phyloP scores from a whole-genome alignment of 2,329 filamentous ascomycete genomes.

The Alternaria tenuissima region DNA sequence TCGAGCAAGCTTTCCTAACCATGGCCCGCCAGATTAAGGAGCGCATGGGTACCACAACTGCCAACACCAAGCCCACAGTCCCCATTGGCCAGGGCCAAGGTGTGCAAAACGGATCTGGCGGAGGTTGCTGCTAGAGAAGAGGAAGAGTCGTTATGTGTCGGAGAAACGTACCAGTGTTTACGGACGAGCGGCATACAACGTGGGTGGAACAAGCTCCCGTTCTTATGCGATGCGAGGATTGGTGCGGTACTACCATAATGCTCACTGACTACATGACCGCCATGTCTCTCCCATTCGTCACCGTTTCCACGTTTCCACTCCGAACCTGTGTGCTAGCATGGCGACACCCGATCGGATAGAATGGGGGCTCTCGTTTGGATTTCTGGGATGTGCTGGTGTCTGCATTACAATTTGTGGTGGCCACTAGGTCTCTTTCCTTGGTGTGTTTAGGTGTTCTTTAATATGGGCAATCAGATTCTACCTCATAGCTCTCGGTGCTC shows the following conservation, averaged over 20 bases:
- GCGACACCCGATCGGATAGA: constrained; percentile 33
- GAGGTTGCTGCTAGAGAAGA: constrained; percentile 83
- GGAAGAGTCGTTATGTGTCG: constrained; percentile 14
- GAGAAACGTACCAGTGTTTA: constrained; percentile 23
- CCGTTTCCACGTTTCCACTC: constrained; percentile 29
- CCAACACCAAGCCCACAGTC: constrained; percentile 98
- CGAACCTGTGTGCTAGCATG: constrained; percentile 37
- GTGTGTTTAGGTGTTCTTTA: constrained; percentile 38
- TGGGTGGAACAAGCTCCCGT: constrained; percentile 37
- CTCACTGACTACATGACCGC: constrained; percentile 34
- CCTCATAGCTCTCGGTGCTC: constrained; percentile 13
- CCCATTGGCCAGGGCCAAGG: constrained; percentile 95
- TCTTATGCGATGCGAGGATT: constrained; percentile 30
- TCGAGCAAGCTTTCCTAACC: constrained; percentile 99
- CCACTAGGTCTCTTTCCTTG: constrained; percentile 31
- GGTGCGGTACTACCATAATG: constrained; percentile 38
- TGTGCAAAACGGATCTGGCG: constrained; percentile 84
- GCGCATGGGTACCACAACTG: constrained; percentile 95
- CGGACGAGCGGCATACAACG: constrained; percentile 35
- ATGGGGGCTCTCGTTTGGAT: constrained; percentile 41
- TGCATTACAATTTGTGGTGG: constrained; percentile 42
- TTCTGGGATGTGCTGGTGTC: constrained; percentile 35
- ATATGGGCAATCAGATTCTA: constrained; percentile 36
- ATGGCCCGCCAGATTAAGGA: constrained; percentile 99
- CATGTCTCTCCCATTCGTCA: constrained; percentile 27